Evolutionary conservation across 768 basidiomycete genomes (phyloP).

Genomic region (Lactifluus piperatus): DNA sequence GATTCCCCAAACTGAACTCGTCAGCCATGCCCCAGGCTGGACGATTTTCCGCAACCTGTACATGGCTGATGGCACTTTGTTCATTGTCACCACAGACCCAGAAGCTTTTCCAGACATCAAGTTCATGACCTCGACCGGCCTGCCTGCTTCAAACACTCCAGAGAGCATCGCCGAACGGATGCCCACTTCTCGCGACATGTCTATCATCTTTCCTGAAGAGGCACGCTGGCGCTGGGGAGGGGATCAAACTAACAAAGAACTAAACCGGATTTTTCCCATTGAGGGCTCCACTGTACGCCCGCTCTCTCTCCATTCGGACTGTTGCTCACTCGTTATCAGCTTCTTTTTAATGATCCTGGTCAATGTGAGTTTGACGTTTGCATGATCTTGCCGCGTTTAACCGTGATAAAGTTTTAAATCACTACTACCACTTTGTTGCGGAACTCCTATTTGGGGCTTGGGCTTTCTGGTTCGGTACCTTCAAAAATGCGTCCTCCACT

Average conservation of each 20-base stretch:
- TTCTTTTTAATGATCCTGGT: constrained; percentile 52
- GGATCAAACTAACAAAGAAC: constrained; percentile 20
- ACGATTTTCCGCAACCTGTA: constrained; percentile 78
- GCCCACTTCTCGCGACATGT: constrained; percentile 57
- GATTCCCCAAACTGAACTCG: constrained; percentile 46
- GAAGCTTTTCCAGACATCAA: constrained; percentile 38
- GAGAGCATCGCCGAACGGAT: constrained; percentile 61
- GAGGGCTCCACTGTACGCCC: constrained; percentile 61
- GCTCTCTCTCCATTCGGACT: not conserved
- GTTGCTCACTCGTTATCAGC: not conserved
- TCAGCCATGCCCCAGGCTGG: constrained; percentile 74
- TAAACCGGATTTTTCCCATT: constrained; percentile 53
- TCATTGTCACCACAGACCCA: constrained; percentile 47
- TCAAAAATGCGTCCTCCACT: constrained; percentile 18
- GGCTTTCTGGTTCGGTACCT: constrained; percentile 61
- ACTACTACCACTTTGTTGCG: constrained; percentile 84
- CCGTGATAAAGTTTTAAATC: constrained; percentile 44
- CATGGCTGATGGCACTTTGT: constrained; percentile 75
- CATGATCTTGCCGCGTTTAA: not conserved
- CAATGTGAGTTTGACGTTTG: constrained; percentile 36
- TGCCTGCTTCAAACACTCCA: constrained; percentile 46
- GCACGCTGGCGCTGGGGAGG: constrained; percentile 56
- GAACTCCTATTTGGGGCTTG: constrained; percentile 72
- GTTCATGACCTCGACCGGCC: constrained; percentile 61
- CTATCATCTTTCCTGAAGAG: constrained; percentile 48